Conservation (phyloP, 2,329 filamentous ascomycete species). For the Penicillium thymicola region DNA sequence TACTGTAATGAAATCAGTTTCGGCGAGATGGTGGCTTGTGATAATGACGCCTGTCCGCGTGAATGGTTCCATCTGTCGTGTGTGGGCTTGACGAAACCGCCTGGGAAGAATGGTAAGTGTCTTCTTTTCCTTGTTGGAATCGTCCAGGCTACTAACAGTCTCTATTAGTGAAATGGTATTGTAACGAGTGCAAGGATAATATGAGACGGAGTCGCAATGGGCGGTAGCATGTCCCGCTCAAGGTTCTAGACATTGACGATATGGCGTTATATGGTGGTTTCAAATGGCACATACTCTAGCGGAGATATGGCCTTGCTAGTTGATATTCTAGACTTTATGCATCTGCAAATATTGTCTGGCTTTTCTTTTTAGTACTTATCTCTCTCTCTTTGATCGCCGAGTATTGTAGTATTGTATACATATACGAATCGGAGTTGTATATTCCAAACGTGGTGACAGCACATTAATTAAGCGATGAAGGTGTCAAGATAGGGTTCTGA, state of each 20-base stretch:
- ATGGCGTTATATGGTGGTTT: slow-evolving; percentile 5
- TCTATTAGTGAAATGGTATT: slow-evolving; percentile 73
- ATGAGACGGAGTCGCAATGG: slow-evolving; percentile 54
- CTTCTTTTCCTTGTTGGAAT: neutral
- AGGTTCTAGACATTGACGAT: slow-evolving; percentile 1
- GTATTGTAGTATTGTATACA: neutral
- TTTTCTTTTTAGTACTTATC: neutral
- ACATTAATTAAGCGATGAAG: neutral
- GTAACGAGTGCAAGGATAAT: slow-evolving; percentile 71
- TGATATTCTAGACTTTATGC: neutral
- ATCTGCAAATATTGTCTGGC: neutral
- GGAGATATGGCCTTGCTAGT: neutral
- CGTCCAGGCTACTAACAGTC: slow-evolving; percentile 17
- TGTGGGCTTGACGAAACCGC: slow-evolving; percentile 73
- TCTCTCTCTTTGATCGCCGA: neutral
- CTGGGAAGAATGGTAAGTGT: slow-evolving; percentile 68
- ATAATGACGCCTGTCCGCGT: slow-evolving; percentile 66
- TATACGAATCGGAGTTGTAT: no score
- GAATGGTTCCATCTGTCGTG: slow-evolving; percentile 86
- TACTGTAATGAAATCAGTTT: slow-evolving; percentile 78
- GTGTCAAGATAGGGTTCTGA: neutral
- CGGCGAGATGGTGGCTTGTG: slow-evolving; percentile 81
- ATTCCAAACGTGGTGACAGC: neutral
- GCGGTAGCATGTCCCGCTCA: slow-evolving; percentile 16
- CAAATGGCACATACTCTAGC: neutral